Percentiles rank a stretch among this genome's conserved stretches.
These are phyloP conservation scores for Fremontodendron californicum DNA, from an alignment of 345 rosid species.

Conservation along the genomic window DNA sequence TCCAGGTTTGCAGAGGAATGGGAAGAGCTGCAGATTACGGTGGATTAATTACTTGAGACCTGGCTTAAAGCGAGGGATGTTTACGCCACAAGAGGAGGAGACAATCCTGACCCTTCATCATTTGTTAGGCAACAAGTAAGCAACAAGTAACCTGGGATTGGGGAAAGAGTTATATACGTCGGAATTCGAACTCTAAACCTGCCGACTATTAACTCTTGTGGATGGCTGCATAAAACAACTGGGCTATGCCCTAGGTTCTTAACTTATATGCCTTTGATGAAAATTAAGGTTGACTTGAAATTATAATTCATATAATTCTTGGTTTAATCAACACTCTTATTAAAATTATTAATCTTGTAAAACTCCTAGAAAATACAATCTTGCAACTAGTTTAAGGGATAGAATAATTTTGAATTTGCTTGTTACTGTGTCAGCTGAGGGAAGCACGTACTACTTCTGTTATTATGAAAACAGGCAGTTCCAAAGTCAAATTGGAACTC, in stretches of 20 bases:
- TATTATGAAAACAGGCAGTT: neutral
- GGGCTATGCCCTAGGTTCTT: too few relatives aligned
- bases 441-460: neutral
- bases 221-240: too few relatives aligned
- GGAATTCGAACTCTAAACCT: too few relatives aligned
- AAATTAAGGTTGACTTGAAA: neutral
- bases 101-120: conserved; percentile 60
- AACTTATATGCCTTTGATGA: neutral
- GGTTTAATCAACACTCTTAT: neutral
- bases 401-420: neutral
- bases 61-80: conserved; percentile 69
- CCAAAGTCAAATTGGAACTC: neutral
- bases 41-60: conserved; percentile 94
- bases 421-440: neutral
- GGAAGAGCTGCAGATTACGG: conserved; percentile 89
- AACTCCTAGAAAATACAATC: too few relatives aligned
- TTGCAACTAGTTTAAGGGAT: neutral
- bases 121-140: conserved; percentile 86
- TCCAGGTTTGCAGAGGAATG: conserved; percentile 80
- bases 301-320: too few relatives aligned
- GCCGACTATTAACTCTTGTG: too few relatives aligned
- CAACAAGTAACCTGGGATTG: too few relatives aligned
- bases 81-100: conserved; percentile 61
- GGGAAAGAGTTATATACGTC: too few relatives aligned
- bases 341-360: too few relatives aligned